Conservation (phyloP, 306 rosid species). For the Calophaca sinica region DNA sequence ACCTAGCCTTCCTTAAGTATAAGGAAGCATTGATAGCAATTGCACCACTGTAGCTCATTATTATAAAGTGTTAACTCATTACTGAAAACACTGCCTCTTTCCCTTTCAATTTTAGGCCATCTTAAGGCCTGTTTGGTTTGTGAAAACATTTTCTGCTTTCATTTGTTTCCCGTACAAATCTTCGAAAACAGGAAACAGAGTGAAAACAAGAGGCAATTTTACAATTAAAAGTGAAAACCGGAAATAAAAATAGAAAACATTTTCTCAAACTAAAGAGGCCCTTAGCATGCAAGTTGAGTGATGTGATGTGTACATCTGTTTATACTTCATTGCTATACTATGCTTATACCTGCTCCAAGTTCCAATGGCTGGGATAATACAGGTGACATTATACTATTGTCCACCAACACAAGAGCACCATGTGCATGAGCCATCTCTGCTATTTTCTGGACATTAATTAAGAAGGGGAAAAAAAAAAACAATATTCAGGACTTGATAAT, state of each 20-base stretch:
- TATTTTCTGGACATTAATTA: conserved; percentile 71
- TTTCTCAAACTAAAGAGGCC: background rate
- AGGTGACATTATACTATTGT: conserved; percentile 96
- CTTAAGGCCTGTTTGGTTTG: too few relatives aligned
- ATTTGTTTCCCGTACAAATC: too few relatives aligned
- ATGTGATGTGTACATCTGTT: conserved; percentile 8
- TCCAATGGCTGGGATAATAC: conserved; percentile 85
- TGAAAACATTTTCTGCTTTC: too few relatives aligned
- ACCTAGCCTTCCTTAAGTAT: background rate
- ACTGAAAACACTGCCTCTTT: background rate
- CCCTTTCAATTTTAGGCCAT: too few relatives aligned
- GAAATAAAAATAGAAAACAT: too few relatives aligned
- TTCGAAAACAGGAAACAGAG: too few relatives aligned
- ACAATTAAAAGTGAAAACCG: too few relatives aligned
- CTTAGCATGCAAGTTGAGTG: conserved; percentile 14
- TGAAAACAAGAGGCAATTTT: too few relatives aligned
- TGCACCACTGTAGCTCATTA: background rate
- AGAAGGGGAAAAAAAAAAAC: background rate
- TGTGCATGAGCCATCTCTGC: conserved; percentile 78
- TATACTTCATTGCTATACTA: conserved; percentile 29
- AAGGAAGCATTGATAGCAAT: background rate
- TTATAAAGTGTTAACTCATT: background rate
- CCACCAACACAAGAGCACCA: conserved; percentile 83
- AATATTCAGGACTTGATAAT: conserved; percentile 5
- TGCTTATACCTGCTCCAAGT: conserved; percentile 88